Evolutionary conservation across 768 basidiomycete species (phyloP).

Genomic region (Gloeostereum incarnatum): DNA sequence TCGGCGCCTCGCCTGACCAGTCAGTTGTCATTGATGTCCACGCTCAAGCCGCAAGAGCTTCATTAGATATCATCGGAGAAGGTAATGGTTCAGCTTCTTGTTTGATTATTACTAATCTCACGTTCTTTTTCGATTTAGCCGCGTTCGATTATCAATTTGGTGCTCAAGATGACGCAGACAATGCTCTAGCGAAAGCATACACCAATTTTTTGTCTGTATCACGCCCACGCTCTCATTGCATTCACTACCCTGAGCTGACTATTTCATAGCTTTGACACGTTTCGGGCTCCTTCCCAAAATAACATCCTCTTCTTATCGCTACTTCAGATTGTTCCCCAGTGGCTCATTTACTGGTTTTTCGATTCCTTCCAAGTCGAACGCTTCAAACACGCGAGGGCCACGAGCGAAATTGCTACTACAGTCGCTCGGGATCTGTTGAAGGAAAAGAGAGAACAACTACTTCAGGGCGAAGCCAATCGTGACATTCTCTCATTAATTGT

Average conservation of each 20-base stretch:
- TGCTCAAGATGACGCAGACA: slow-evolving; percentile 24
- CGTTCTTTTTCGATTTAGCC: slow-evolving; percentile 18
- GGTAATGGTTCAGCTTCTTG: slow-evolving; percentile 13
- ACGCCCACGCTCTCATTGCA: too few species aligned
- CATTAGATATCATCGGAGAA: slow-evolving; percentile 28
- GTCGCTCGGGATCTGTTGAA: background rate
- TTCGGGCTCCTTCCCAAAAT: slow-evolving; percentile 17
- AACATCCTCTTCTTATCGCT: slow-evolving; percentile 5
- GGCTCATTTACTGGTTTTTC: slow-evolving; percentile 6
- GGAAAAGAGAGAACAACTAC: background rate
- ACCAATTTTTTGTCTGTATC: slow-evolving; percentile 24
- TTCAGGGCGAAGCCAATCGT: slow-evolving; percentile 7
- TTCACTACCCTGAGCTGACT: too few species aligned
- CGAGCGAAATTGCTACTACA: background rate
- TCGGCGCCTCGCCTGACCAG: slow-evolving; percentile 7
- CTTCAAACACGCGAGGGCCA: slow-evolving; percentile 8
- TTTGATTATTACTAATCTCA: slow-evolving; percentile 12
- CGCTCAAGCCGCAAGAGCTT: slow-evolving; percentile 19
- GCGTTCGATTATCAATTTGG: slow-evolving; percentile 35
- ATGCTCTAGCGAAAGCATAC: slow-evolving; percentile 27
- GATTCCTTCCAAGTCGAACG: slow-evolving; percentile 12
- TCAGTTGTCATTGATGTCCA: slow-evolving; percentile 16
- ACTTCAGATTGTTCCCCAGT: background rate
- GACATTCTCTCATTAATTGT: slow-evolving; percentile 26
- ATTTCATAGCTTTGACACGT: slow-evolving; percentile 14